These are phyloP conservation scores for Ophiostoma ips DNA, from an alignment of 2,329 filamentous ascomycete genomes.

Conservation along the genomic window DNA sequence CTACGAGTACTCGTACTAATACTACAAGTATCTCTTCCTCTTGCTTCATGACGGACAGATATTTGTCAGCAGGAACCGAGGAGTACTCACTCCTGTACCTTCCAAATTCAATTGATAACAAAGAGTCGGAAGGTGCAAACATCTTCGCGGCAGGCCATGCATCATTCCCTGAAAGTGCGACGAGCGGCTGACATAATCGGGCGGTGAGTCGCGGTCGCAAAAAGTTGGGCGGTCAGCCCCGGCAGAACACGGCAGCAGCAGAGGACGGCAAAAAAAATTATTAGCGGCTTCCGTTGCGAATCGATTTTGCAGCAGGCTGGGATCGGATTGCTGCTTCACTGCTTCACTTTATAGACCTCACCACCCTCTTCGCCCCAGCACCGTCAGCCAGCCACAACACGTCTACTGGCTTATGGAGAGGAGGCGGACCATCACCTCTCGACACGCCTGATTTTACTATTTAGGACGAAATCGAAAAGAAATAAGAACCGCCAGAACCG, in stretches of 20 bases:
- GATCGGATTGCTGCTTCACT: not conserved
- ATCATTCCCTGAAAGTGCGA: not conserved
- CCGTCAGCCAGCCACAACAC: not conserved
- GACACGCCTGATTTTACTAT: too few species aligned
- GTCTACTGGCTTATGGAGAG: not conserved
- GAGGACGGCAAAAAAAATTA: slow-evolving; percentile 1
- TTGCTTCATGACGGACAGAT: too few species aligned
- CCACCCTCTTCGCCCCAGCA: not conserved
- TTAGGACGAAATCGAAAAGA: not conserved
- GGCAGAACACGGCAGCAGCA: not conserved
- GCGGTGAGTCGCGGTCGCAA: not conserved
- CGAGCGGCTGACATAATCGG: not conserved
- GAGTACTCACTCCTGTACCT: too few species aligned
- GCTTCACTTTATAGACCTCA: not conserved
- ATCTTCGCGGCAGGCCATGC: too few species aligned
- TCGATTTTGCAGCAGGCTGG: not conserved
- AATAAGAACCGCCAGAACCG: not conserved
- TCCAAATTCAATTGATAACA: too few species aligned
- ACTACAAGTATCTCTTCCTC: too few species aligned
- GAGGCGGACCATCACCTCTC: not conserved
- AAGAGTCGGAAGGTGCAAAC: too few species aligned
- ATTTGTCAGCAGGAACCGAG: too few species aligned
- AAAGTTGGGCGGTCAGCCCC: not conserved
- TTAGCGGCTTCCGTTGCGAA: not conserved
- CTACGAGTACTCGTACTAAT: too few species aligned